Evolutionary conservation across 164 flowering plant genomes (phyloP), one percentile per base, ranked within the genome.

Genomic region (Saururus chinensis): DNA sequence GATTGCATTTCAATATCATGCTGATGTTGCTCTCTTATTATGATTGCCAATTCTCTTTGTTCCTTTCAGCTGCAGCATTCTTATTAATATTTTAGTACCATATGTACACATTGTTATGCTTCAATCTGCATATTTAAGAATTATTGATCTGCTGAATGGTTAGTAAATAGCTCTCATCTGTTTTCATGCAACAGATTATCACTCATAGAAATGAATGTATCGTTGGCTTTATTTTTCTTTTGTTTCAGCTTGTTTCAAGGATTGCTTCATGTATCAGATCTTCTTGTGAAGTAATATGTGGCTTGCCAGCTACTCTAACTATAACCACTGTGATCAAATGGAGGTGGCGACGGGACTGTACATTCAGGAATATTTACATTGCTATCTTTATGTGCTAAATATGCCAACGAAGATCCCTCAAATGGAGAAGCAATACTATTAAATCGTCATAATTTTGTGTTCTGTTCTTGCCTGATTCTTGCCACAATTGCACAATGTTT

Each of bases 291-390:
- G 67, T 83, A 63, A 77, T 90, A 4, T 93, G 99, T 78, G 97
- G 97, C 66, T 70, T 90, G 53, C 96, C 96, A 35, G 84, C 70
- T 70, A 77, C 93, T 37, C 67, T 82, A 58, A 91, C 96, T 66
- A 85, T 74, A 63, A 77, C 89, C 37, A 83, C 91, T 61, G 71
- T 82, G 53, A 82, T 83, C 58, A 86, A n/a, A 92, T 70, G 97
- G 99, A 26, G 92, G 97, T 65, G 95, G 80, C 14, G 97, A 93
- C 74, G 84, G 86, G 56, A 85, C 96, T 14, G 74, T 90, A 64
- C 61, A 88, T 71, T 80, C 99, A 51, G 96, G 87, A 63, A 74
- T 90, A 45, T 93, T 90, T 67, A 75, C 92, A 60, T 59, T 87
- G 52, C 68, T 93, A 69, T 80, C 88, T 22, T 48, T 77, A 0